Evolutionary conservation across 495 filamentous ascomycete species (phyloP), one percentile per base, ranked within the genome.

Genomic region (Xylaria flabelliformis): DNA sequence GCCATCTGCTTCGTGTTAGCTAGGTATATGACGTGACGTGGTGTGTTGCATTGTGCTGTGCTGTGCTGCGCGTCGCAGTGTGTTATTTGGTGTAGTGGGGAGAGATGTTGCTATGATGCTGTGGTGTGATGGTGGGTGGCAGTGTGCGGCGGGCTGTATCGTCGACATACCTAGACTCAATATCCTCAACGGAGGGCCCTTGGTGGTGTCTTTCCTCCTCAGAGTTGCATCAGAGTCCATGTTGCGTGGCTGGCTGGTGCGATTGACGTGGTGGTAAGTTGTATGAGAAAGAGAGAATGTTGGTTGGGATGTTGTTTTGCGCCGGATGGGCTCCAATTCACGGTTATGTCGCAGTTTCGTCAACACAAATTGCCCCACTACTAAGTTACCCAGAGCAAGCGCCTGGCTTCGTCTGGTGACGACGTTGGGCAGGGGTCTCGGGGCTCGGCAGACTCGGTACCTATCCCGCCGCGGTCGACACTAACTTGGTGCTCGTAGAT

Each of bases 181-280:
- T 64, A 99, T 91, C 76, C 96, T 90, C 79, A 98, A 76, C 19
- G 96, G 96, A 78, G 95, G 95, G 64, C 94, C 95, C 82, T 96
- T 97, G 56, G 93, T 97, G 39, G 95, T 98, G 81, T 98, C 94
- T 80, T 95, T 95, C 80, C 94, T 90, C 81, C 76, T 84, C 56
- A 85, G 71, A n/a, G 62, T 63, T 63, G 73, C 74, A 24, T 79
- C 77, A 41, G 77, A 72, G 56, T 76, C 71, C 77, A 79, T 79
- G 15, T 59, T 78, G 48, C 62, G 68, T 53, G 64, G 71, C 65
- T 46, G 51, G 34, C 68, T 63, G 13, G 26, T 63, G 34, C 56
- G 63, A 51, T n/a, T 19, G 24, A 65, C 32, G 72, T 24, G 39
- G 36, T 21, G 67, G 48, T 48, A 51, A 53, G 21, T 46, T 58